Evolutionary conservation across 164 flowering plant species (phyloP).

Genomic region (Amborella trichopoda): DNA sequence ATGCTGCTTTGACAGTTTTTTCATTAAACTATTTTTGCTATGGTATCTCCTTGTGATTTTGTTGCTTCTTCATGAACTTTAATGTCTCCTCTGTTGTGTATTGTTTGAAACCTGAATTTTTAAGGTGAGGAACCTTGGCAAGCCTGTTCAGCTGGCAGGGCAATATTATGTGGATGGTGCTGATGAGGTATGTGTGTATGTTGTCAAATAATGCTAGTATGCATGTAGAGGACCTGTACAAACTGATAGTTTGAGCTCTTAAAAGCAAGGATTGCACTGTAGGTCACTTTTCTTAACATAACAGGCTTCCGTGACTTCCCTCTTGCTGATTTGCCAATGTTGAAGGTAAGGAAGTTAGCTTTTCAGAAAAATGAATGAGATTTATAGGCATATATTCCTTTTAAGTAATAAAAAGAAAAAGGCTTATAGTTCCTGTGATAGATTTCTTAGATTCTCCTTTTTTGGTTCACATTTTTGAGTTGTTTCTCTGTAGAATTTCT

Average conservation of each 20-base stretch:
- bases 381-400: not conserved
- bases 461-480: too few species aligned
- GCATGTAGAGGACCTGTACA: too few species aligned
- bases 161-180: slow-evolving; percentile 93
- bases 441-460: too few species aligned
- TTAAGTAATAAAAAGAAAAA: not conserved
- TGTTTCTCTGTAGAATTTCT: not conserved
- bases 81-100: too few species aligned
- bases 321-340: slow-evolving; percentile 93
- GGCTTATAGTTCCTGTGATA: too few species aligned
- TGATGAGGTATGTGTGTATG: slow-evolving; percentile 74
- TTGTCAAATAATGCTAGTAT: too few species aligned
- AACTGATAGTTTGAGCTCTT: too few species aligned
- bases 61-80: too few species aligned
- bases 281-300: slow-evolving; percentile 90
- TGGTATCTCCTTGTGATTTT: too few species aligned
- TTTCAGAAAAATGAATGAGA: not conserved
- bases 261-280: slow-evolving; percentile 13
- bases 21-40: too few species aligned
- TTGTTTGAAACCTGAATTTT: too few species aligned
- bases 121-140: slow-evolving; percentile 95
- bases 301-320: slow-evolving; percentile 98
- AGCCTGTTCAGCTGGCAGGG: slow-evolving; percentile 94
- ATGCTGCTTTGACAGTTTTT: too few species aligned
- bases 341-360: slow-evolving; percentile 47